A percentile compares a stretch with the other conserved stretches of the same genome.
Conservation (phyloP, 2,329 filamentous ascomycete species). For the Chaetomium sp. region DNA sequence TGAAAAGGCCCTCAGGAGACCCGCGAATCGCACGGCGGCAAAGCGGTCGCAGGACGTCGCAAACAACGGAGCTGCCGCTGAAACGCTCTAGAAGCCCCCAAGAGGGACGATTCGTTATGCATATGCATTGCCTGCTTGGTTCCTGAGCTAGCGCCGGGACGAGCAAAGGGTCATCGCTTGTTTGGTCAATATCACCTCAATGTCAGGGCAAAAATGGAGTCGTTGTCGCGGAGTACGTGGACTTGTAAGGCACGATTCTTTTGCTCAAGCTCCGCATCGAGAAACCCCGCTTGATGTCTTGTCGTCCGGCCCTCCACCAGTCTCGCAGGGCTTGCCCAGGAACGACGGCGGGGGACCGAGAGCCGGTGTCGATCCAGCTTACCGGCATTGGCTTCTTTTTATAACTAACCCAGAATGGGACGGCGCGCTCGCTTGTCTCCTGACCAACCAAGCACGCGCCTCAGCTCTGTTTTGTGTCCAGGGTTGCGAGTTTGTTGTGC, state of each 20-base stretch:
- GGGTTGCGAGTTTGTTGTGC: conserved; percentile 13
- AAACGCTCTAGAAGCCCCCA: conserved; percentile 17
- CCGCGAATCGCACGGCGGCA: conserved; percentile 9
- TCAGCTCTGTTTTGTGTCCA: conserved; percentile 23
- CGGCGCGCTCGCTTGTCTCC: conserved; percentile 20
- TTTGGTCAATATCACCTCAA: too few species aligned
- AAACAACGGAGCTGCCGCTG: conserved; percentile 6
- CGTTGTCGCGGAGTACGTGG: too few species aligned
- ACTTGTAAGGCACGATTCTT: too few species aligned
- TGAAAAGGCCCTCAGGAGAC: neutral
- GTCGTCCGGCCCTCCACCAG: too few species aligned
- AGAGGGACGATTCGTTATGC: conserved; percentile 11
- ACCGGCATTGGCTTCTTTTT: conserved; percentile 23
- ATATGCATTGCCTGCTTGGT: conserved; percentile 1
- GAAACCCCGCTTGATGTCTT: too few species aligned
- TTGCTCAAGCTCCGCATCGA: too few species aligned
- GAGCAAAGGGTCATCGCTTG: neutral
- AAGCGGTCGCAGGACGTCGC: conserved; percentile 4
- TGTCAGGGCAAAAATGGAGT: too few species aligned
- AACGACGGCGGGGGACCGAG: neutral
- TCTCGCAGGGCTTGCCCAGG: too few species aligned
- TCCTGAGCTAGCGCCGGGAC: conserved; percentile 3
- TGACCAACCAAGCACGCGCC: conserved; percentile 25
- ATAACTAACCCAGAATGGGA: conserved; percentile 21
- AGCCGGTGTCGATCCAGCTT: conserved; percentile 11